phyloP scores from a whole-genome alignment of 78 protist species.

The Protostelium mycophagum region DNA sequence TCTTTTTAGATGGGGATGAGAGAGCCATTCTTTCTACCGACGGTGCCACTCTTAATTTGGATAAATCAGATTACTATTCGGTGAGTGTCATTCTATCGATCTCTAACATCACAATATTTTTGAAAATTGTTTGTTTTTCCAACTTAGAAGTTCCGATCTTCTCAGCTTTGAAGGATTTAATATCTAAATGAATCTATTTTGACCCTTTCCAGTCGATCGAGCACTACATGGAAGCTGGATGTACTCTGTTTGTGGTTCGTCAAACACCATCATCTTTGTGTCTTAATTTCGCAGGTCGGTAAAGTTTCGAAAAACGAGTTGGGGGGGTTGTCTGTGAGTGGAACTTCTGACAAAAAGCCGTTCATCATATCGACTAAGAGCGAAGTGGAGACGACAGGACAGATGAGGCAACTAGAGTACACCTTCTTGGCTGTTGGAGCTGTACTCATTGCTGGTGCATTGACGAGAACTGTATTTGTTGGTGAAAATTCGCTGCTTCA shows the following conservation, averaged over 20 bases:
- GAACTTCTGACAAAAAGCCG: not conserved
- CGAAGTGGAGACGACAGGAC: not conserved
- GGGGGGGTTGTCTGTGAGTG: not conserved
- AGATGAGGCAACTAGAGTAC: not conserved
- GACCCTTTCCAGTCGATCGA: not conserved
- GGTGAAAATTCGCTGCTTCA: not conserved
- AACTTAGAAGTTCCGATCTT: too few relatives aligned
- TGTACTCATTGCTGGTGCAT: not conserved
- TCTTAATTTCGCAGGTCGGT: not conserved
- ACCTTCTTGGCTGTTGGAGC: not conserved
- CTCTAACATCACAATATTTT: too few relatives aligned
- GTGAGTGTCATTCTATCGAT: not conserved
- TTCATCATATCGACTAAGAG: not conserved
- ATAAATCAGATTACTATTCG: not conserved
- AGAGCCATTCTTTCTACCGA: not conserved
- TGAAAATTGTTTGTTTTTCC: too few relatives aligned
- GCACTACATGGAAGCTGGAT: not conserved
- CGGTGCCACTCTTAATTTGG: not conserved
- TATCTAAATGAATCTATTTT: too few relatives aligned
- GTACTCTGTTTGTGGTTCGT: not conserved
- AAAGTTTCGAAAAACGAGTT: not conserved
- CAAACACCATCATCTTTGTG: not conserved
- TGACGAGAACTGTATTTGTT: not conserved
- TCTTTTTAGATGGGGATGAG: not conserved
- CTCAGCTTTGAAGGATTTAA: too few relatives aligned